Evolutionary conservation across 2,329 filamentous ascomycete genomes (phyloP), one percentile per base, ranked within the genome.

Genomic region (Spiromastix sp.): DNA sequence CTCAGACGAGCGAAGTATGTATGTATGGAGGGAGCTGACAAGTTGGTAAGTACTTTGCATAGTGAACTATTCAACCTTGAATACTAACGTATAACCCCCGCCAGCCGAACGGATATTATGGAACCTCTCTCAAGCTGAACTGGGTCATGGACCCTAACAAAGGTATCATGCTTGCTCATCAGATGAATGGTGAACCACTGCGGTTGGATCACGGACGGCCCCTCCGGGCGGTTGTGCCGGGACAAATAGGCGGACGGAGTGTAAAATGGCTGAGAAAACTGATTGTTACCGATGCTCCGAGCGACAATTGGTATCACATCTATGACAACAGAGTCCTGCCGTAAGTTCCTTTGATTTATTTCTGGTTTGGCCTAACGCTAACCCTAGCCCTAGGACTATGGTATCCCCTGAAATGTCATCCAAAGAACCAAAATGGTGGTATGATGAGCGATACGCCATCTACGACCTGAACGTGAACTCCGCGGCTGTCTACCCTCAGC

Each of bases 281-380:
- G 41, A 81, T 86, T 28, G 58, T 95, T 33, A 89, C 85, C 0
- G 72, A 78, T 7, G 66, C 70, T 16, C 85, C 86, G 1, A 93
- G 85, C 52, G 80, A 89, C 43, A 94, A 93, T 52, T 93, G 85
- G 85, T 94, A 94, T 50, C 87, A 95, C 57, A 85, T 93, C 42
- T 87, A 91, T 57, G 87, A 95, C 56, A 95, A 95, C 54, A 70
- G 85, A 39, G 85, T 95, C 2, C 62, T 95, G 25, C 87, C 87
- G 45, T 70, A 48, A 51, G 65, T 59, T 7, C 9, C 4, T 9
- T 30, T 3, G 3, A 3, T 3, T 17, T 22, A 4, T 26, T 6
- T 2, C 8, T 16, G 12, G 4, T 11, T 25, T 24, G 3, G 5
- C 19, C 41, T 44, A 16, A 42, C 41, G 41, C 4, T 20, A 7